Percentiles rank a stretch among this genome's conserved stretches.
Evolutionary conservation across 805 yeast species (phyloP).

Genomic region (Deakozyma indianensis): DNA sequence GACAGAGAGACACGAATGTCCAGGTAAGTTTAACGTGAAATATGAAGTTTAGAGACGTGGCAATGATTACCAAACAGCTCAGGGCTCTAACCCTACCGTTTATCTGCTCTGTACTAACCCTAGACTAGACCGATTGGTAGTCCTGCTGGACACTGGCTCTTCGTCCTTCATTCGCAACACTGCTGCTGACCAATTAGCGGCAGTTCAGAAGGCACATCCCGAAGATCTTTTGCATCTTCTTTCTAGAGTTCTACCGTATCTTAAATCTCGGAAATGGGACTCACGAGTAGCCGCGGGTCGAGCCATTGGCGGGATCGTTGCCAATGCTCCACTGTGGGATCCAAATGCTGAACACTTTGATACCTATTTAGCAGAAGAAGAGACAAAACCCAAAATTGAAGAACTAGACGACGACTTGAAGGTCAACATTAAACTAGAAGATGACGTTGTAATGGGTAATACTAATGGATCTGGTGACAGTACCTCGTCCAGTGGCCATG

Average conservation of each 20-base stretch:
- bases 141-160: slow-evolving; percentile 77
- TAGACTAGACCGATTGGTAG: slow-evolving; percentile 19
- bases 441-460: slow-evolving; percentile 17
- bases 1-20: background rate
- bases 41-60: too few relatives aligned
- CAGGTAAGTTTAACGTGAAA: background rate
- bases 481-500: slow-evolving; percentile 10
- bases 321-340: slow-evolving; percentile 68
- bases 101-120: slow-evolving; percentile 1
- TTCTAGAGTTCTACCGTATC: slow-evolving; percentile 82
- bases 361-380: slow-evolving; percentile 5
- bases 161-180: slow-evolving; percentile 86
- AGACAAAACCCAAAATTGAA: slow-evolving; percentile 3
- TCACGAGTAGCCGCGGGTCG: slow-evolving; percentile 89
- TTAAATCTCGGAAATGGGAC: slow-evolving; percentile 82
- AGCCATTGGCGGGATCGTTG: slow-evolving; percentile 87
- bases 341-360: slow-evolving; percentile 42
- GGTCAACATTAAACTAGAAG: slow-evolving; percentile 11
- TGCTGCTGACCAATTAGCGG: slow-evolving; percentile 95
- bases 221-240: slow-evolving; percentile 75
- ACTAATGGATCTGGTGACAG: background rate
- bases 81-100: background rate
- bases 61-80: too few relatives aligned
- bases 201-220: slow-evolving; percentile 85
- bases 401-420: slow-evolving; percentile 12